These are phyloP conservation scores for Phytopythium delawarense DNA, from an alignment of 352 stramenopile genomes.

Conservation along the genomic window DNA sequence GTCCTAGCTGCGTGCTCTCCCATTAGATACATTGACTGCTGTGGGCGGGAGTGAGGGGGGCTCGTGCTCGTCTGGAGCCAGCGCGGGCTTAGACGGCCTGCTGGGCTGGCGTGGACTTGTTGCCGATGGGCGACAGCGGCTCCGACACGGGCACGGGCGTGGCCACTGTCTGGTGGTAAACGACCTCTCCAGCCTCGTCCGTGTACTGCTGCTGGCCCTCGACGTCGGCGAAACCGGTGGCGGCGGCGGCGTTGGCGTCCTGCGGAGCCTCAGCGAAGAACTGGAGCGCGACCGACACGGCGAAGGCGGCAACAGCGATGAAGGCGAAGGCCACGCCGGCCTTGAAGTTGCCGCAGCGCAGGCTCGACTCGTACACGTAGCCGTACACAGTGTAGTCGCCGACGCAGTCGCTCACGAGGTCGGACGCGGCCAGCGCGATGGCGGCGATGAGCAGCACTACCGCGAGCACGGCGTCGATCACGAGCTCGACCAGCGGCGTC, in stretches of 20 bases:
- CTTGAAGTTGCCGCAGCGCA: constrained; percentile 35
- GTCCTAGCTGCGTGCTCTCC: background rate
- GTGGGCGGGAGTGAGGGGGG: background rate
- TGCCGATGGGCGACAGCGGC: constrained; percentile 13
- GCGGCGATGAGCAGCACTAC: constrained; percentile 34
- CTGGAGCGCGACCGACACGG: constrained; percentile 33
- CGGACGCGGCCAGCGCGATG: constrained; percentile 31
- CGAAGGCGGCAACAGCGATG: constrained; percentile 28
- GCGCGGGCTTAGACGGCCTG: background rate
- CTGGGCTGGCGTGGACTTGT: background rate
- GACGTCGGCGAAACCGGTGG: background rate
- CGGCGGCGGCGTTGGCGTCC: background rate
- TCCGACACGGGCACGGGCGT: constrained; percentile 13
- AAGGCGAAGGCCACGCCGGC: constrained; percentile 35
- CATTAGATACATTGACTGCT: constrained; percentile 1
- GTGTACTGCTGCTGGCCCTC: constrained; percentile 11
- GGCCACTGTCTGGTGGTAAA: constrained; percentile 25
- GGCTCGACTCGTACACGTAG: constrained; percentile 1
- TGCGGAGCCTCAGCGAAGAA: constrained; percentile 14
- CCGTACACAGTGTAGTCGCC: constrained; percentile 8
- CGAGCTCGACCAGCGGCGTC: constrained; percentile 7
- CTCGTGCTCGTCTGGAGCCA: background rate
- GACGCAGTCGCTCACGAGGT: constrained; percentile 31
- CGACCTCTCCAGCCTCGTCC: constrained; percentile 7
- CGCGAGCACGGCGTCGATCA: constrained; percentile 22